These are phyloP conservation scores for Oryza officinalis DNA, from an alignment of 176 grass and related monocot species.

Conservation along the genomic window DNA sequence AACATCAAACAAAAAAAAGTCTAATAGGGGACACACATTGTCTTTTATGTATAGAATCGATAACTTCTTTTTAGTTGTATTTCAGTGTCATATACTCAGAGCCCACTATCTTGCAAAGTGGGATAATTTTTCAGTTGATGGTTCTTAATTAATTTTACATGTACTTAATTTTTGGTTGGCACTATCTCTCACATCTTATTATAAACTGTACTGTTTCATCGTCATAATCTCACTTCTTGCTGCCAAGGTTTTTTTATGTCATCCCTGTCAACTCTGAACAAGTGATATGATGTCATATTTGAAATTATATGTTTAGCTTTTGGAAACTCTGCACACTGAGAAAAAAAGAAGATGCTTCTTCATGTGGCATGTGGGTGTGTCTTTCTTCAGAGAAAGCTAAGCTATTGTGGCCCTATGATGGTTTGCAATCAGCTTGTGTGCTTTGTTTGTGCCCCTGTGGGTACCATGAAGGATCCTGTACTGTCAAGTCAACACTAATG, in stretches of 20 bases:
- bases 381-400: background rate
- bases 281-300: slow-evolving; percentile 9
- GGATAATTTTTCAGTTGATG: background rate
- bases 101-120: background rate
- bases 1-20: background rate
- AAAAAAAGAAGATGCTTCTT: slow-evolving; percentile 19
- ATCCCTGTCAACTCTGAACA: background rate
- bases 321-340: background rate
- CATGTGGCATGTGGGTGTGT: background rate
- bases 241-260: background rate
- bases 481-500: background rate
- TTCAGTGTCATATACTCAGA: background rate
- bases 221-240: background rate
- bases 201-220: background rate
- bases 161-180: background rate
- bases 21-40: background rate
- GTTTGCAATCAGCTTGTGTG: slow-evolving; percentile 10
- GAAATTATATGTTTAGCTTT: background rate
- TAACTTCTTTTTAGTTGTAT: background rate
- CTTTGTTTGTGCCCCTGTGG: background rate
- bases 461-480: slow-evolving; percentile 8
- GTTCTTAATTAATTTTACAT: background rate
- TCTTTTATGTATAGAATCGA: background rate
- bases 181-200: background rate
- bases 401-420: background rate